phyloP scores from a whole-genome alignment of 306 rosid genomes.

The Aeschynomene evenia region DNA sequence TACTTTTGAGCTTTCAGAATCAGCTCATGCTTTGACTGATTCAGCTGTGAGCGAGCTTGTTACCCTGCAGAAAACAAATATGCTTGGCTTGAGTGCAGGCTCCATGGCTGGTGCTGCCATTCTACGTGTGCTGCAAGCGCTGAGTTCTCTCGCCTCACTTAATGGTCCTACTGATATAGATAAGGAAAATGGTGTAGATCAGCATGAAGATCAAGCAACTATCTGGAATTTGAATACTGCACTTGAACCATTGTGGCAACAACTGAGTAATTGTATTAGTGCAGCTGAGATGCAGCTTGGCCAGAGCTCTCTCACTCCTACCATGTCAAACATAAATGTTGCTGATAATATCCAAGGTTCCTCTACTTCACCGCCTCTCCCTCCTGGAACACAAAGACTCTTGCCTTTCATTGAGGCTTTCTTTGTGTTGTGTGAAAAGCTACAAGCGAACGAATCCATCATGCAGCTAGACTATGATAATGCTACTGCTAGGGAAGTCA shows the following conservation, averaged over 20 bases:
- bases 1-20: conserved; percentile 64
- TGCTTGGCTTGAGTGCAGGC: conserved; percentile 95
- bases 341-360: conserved; percentile 78
- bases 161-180: conserved; percentile 45
- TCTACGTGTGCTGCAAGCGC: conserved; percentile 86
- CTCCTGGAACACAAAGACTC: conserved; percentile 96
- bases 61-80: conserved; percentile 83
- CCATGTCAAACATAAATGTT: conserved; percentile 55
- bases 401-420: conserved; percentile 96
- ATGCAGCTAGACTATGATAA: conserved; percentile 63
- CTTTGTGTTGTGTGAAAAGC: conserved; percentile 93
- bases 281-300: conserved; percentile 85
- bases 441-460: conserved; percentile 71
- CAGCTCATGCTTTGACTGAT: conserved; percentile 77
- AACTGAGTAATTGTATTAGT: conserved; percentile 90
- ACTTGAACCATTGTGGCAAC: conserved; percentile 95
- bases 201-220: conserved; percentile 74
- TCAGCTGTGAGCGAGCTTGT: conserved; percentile 90
- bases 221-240: conserved; percentile 85
- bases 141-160: conserved; percentile 68
- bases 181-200: conserved; percentile 50
- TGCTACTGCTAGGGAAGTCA: conserved; percentile 92
- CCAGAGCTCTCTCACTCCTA: conserved; percentile 61
- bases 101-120: conserved; percentile 98
- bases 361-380: conserved; percentile 89